Evolutionary conservation across 2,329 filamentous ascomycete genomes (phyloP), one percentile per base, ranked within the genome.

Genomic region (Aspergillus hiratsukae): DNA sequence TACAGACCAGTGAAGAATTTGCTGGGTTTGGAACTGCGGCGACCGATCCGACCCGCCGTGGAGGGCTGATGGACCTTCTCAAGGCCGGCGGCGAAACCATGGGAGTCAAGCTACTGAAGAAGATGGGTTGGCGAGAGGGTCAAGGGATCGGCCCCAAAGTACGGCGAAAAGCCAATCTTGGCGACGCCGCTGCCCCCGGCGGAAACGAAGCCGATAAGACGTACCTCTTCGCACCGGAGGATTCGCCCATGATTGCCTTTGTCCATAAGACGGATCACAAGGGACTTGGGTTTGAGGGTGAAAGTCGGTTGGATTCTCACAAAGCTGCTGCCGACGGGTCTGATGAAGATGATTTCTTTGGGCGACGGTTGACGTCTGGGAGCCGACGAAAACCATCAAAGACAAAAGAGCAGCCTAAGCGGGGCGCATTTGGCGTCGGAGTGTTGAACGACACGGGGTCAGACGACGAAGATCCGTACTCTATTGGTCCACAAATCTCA

Each of bases 61-160:
- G 81, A 49, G 78, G 79, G 50, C 78, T 95, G 43, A 84, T 89
- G 65, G 90, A 90, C 51, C 75, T 97, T 1, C 86, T 97, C 61
- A 82, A 83, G 55, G 78, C 80, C 0, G 81, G 85, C 8, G 90
- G 90, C 37, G 90, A 96, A 59, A 96, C 91, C 0, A 91, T 95
- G 81, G 94, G 94, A 1, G 80, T 89, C 14, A 92, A 89, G 69
- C 78, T 99, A 17, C 77, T 97, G 57, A 90, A 89, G 69, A 89
- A 83, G 67, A 97, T 99, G 93, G 94, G 93, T 17, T 99, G 94
- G 94, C 89, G 88, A 66, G 89, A 93, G 61, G 93, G 92, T 0
- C 92, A 97, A 73, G 94, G 94, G 3, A 86, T 97, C 59, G 94
- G 94, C 0, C 91, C 91, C 23, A 96, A 91, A 72, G 78, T 97